A percentile compares a stretch with the other conserved stretches of the same genome.
phyloP scores from a whole-genome alignment of 371 early-diverging fungal genomes.

The Mucor saturninus region DNA sequence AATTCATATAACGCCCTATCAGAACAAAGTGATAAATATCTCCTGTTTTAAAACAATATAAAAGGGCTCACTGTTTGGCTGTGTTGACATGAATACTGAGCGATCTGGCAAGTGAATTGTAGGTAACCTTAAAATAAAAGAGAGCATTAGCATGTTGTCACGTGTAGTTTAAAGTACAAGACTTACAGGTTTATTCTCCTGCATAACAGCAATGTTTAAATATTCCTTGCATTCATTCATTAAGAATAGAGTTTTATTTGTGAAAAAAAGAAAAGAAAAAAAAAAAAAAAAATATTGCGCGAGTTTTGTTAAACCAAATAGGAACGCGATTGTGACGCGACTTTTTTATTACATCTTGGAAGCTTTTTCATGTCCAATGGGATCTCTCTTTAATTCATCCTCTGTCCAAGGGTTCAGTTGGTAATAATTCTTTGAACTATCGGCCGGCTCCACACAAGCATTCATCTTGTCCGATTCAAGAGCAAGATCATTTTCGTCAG shows the following conservation, averaged over 20 bases:
- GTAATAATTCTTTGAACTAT: conserved; percentile 9
- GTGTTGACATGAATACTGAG: conserved; percentile 20
- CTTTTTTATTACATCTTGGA: conserved; percentile 8
- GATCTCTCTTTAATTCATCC: conserved; percentile 23
- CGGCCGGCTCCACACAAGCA: conserved; percentile 19
- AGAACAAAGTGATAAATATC: neutral
- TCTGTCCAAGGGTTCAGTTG: conserved; percentile 35
- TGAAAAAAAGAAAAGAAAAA: neutral
- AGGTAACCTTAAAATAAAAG: conserved; percentile 19
- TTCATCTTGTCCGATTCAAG: conserved; percentile 14
- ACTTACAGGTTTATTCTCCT: conserved; percentile 30
- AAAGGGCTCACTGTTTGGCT: conserved; percentile 28
- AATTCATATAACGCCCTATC: conserved; percentile 26
- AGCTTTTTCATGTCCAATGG: neutral
- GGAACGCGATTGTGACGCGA: neutral
- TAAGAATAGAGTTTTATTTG: too few species aligned
- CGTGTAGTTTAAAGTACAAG: neutral
- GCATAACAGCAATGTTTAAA: conserved; percentile 16
- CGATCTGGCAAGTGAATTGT: conserved; percentile 25
- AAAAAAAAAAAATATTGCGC: neutral
- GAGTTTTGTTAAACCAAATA: neutral
- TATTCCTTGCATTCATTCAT: conserved; percentile 23
- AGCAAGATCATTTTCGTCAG: neutral
- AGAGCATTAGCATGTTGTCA: neutral
- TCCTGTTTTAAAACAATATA: neutral